phyloP scores from a whole-genome alignment of 176 grass and related monocot genomes.

The Eragrostis nindensis region DNA sequence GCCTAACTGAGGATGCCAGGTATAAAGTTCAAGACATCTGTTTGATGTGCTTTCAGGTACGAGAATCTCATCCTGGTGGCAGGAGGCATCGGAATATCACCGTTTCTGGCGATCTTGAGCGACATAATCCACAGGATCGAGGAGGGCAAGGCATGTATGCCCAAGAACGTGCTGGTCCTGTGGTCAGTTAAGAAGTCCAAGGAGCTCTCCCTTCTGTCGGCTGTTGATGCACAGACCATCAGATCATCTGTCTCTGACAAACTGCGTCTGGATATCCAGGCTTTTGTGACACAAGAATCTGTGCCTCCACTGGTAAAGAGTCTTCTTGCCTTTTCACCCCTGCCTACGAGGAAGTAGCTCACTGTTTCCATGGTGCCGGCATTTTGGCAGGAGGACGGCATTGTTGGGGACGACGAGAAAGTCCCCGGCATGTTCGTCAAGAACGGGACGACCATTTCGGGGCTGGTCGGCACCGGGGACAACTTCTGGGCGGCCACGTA shows the following conservation, averaged over 20 bases:
- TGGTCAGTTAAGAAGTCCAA: slow-evolving; percentile 93
- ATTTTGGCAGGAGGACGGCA: slow-evolving; percentile 78
- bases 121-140: slow-evolving; percentile 83
- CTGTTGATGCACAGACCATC: slow-evolving; percentile 64
- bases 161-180: slow-evolving; percentile 80
- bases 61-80: slow-evolving; percentile 98
- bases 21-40: background rate
- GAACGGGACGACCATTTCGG: slow-evolving; percentile 69
- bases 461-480: slow-evolving; percentile 88
- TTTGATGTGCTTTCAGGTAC: slow-evolving; percentile 51
- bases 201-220: slow-evolving; percentile 85
- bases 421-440: slow-evolving; percentile 61
- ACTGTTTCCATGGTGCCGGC: slow-evolving; percentile 25
- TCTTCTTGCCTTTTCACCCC: background rate
- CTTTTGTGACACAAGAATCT: slow-evolving; percentile 86
- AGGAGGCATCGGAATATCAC: slow-evolving; percentile 91
- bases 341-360: background rate
- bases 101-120: slow-evolving; percentile 87
- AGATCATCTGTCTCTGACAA: slow-evolving; percentile 58
- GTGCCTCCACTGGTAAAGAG: slow-evolving; percentile 64
- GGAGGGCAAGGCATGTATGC: slow-evolving; percentile 67
- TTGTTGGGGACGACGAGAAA: slow-evolving; percentile 46
- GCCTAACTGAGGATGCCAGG: background rate
- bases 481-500: slow-evolving; percentile 81
- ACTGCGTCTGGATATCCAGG: slow-evolving; percentile 76